Evolutionary conservation across 768 basidiomycete species (phyloP).

Genomic region (Hysterangium stoloniferum): DNA sequence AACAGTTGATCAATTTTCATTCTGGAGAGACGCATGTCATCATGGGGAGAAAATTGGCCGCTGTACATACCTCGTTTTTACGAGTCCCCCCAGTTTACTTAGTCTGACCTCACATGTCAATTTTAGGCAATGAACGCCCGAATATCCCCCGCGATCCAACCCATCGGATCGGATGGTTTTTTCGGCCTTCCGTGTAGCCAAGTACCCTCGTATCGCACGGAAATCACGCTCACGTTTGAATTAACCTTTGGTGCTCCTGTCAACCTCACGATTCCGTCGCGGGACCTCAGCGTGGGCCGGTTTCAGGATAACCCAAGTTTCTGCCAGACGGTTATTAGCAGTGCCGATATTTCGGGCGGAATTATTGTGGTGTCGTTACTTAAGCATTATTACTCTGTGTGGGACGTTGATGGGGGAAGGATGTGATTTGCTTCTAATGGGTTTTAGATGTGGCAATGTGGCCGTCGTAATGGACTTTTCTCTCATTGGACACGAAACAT

Average conservation of each 20-base stretch:
- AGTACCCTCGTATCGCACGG: constrained; percentile 40
- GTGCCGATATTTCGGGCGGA: constrained; percentile 37
- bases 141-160: constrained; percentile 48
- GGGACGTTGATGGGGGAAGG: constrained; percentile 42
- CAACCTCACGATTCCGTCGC: constrained; percentile 50
- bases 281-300: constrained; percentile 49
- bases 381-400: constrained; percentile 54
- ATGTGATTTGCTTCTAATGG: constrained; percentile 47
- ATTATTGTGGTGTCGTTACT: constrained; percentile 47
- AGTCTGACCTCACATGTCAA: constrained; percentile 11
- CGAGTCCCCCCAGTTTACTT: too few species aligned
- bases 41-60: neutral
- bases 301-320: constrained; percentile 40
- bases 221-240: constrained; percentile 47
- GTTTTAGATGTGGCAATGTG: constrained; percentile 5
- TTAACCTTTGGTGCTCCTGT: constrained; percentile 39
- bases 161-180: constrained; percentile 43
- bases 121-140: constrained; percentile 45
- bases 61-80: neutral
- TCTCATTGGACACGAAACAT: too few species aligned
- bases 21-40: neutral
- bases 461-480: too few species aligned
- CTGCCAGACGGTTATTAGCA: constrained; percentile 54
- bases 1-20: neutral
- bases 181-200: constrained; percentile 46